Evolutionary conservation across 1,284 basidiomycete genomes (phyloP), one percentile per base, ranked within the genome.

Genomic region (Heterobasidion occidentale): DNA sequence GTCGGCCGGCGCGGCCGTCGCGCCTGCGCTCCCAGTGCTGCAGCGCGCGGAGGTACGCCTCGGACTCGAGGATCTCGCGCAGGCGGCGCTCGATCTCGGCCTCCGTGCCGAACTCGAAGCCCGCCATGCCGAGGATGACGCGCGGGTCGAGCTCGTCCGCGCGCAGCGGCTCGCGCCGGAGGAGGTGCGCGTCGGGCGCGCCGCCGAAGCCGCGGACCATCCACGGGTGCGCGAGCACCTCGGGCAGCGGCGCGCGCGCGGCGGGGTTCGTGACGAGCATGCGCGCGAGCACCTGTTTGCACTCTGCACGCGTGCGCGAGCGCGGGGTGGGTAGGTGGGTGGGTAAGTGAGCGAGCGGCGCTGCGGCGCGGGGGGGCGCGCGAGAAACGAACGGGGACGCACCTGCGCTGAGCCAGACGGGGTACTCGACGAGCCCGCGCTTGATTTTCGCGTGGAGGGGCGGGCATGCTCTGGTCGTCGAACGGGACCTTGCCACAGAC

Each of bases 391-490:
- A 42, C 59, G 19, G 8, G 42, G 54, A 70, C 85, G 64, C 67
- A 92, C 92, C 92, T 64, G 90, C 84, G 65, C 91, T 95, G 17
- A 99, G 77, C 96, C 96, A 99, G 9, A 92, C 90, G 0, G 96
- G 96, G 68, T 99, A 99, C 68, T 99, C 96, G 51, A 98, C 95
- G 48, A 95, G 75, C 1, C 97, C 96, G 2, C 94, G 84, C 72
- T 99, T 99, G 75, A 99, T 99, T 77, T 99, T 99, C 46, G 96
- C 96, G 69, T 99, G 97, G 52, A 99, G 75, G n/a, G 0, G 95
- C 96, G 2, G 96, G 97, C 96, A 99, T 99, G 67, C 90, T 94
- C 73, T 98, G 94, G 70, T 99, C 97, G 68, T 99, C 96, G 67
- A 99, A 99, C 0, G 96, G 96, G 1, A 99, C 96, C 73, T 97